Evolutionary conservation across 1,139 yeast genomes (phyloP), one percentile per base, ranked within the genome.

Genomic region (Saccharomyces pastorianus): DNA sequence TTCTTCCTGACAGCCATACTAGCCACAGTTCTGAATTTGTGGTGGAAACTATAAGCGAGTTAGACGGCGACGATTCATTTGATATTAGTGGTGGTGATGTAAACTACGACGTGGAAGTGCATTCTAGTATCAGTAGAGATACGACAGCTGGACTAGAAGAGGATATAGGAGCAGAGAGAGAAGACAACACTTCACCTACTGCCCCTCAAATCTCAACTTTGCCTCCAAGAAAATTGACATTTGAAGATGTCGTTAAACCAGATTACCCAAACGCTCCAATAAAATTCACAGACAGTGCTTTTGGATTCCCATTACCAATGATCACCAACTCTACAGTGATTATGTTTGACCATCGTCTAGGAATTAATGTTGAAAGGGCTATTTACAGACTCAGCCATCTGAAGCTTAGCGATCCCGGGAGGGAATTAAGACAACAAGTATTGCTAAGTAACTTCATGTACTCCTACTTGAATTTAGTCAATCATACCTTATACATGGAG

Each of bases 391-490:
- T 95, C 57, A 87, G 96, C 47, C 99, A 93, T 71, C 74, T 93
- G 68, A 93, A 93, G 70, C 76, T 93, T 61, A 96, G 98, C 46
- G 95, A 95, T 67, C 95, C 98, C 1, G 87, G 89, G 66, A 76
- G 98, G 55, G 95, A 95, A 20, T 74, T 93, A 57, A 78, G 91
- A 41, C 97, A 95, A 67, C 99, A 93, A 68, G 99, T 93, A 2
- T 71, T 93, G 51, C 73, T 93, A 60, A 88, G 96, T 55, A 95
- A 95, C 69, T 93, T 93, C 78, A 93, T 93, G 99, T 93, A 93
- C 69, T 95, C 98, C 0, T 93, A 93, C 71, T 79, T 93, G 76
- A 93, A 93, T 67, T 76, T 93, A 70, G 96, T 93, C 55, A 95
- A 93, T 70, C 97, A 91, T 64, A 85, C 93, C 6, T 74, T 86